Evolutionary conservation across 2,329 filamentous ascomycete species (phyloP), one percentile per base, ranked within the genome.

Genomic region (Colletotrichum viniferum): DNA sequence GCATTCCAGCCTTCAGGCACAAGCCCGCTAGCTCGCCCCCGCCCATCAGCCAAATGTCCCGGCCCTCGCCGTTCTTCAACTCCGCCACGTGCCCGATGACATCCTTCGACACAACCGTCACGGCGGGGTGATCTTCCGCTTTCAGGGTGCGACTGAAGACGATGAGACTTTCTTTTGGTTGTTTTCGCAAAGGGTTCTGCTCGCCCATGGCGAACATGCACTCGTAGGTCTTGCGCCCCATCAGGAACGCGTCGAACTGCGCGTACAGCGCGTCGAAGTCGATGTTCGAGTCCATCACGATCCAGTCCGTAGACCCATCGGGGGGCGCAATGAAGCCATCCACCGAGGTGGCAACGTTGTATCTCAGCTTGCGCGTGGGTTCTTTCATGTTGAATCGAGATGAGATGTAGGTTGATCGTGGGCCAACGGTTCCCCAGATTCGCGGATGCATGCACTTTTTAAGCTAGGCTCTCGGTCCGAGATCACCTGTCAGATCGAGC

Each of bases 21-120:
- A 77, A 67, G 12, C 78, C 70, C 28, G 80, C 82, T 24, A 85
- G 76, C 56, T 77, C 69, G 1, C 80, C 81, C 1, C 84, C 84
- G 8, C 84, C 84, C 81, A 85, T 83, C 1, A 85, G 77, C 84
- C 84, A 85, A 7, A 84, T 80, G 43, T 83, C 79, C 62, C 79
- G 80, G 1, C 78, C 80, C 0, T 68, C 52, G 10, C 67, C n/a
- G 1, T 30, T 63, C 55, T 82, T 83, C 3, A 82, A 56, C 8
- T 69, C 21, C 24, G 67, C 61, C 8, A 85, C 72, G 7, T 73
- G 58, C 1, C 77, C 77, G 13, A 80, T 38, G 18, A 79, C 76
- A 7, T 76, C 77, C 3, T 73, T 67, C 1, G 64, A 30, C 4
- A 84, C 16, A 4, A 84, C 68, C 1, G 81, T 83, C 9, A 84